phyloP scores from a whole-genome alignment of 2,329 filamentous ascomycete genomes.

The Cercospora nicotianae region DNA sequence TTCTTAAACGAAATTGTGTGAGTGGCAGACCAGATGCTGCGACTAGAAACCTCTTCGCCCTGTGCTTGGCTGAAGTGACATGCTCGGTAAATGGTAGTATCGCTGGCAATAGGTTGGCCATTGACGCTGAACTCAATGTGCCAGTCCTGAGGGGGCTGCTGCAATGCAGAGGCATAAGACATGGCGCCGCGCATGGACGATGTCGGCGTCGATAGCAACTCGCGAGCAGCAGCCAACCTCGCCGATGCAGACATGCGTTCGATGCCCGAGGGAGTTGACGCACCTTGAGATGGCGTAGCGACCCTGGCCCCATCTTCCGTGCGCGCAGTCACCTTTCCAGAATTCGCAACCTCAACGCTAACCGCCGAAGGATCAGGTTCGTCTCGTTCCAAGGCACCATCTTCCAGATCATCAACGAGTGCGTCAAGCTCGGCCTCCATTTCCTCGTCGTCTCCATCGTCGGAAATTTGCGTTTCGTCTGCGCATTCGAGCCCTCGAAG shows the following conservation, averaged over 20 bases:
- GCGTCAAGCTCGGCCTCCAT: conserved; percentile 68
- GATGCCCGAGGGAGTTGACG: conserved; percentile 37
- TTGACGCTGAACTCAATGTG: conserved; percentile 94
- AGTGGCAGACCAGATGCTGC: conserved; percentile 85
- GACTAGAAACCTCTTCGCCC: conserved; percentile 64
- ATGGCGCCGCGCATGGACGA: conserved; percentile 58
- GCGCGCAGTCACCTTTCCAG: conserved; percentile 83
- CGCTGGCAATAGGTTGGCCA: conserved; percentile 77
- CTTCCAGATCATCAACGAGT: conserved; percentile 87
- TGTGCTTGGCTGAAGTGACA: conserved; percentile 70
- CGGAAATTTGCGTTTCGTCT: conserved; percentile 81
- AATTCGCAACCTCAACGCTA: conserved; percentile 83
- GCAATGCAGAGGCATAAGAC: conserved; percentile 82
- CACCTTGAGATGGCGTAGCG: conserved; percentile 70
- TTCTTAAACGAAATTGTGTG: conserved; percentile 91
- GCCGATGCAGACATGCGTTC: conserved; percentile 37
- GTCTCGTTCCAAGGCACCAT: conserved; percentile 75
- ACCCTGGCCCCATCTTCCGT: conserved; percentile 90
- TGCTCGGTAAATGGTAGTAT: conserved; percentile 94
- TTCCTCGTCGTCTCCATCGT: conserved; percentile 68
- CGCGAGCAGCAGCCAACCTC: conserved; percentile 37
- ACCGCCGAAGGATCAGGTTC: conserved; percentile 82
- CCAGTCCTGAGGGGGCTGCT: conserved; percentile 85
- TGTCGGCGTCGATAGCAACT: conserved; percentile 49
- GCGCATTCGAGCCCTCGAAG: conserved; percentile 82